Percentiles rank a stretch among this genome's conserved stretches.
Conservation (phyloP, 2,329 filamentous ascomycete genomes). For the Botrytis hyacinthi region DNA sequence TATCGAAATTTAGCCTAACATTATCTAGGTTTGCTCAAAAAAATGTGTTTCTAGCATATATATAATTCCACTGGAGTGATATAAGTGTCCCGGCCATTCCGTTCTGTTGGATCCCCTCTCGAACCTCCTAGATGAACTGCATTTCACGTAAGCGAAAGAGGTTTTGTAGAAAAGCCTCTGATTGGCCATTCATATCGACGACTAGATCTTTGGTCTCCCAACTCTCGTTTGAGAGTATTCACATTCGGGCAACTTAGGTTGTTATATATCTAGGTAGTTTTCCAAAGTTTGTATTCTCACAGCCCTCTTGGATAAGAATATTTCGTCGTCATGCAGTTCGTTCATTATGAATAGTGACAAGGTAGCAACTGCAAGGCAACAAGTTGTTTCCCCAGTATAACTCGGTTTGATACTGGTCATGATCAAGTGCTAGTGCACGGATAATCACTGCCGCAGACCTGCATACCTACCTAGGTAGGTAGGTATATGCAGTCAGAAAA, state of each 20-base stretch:
- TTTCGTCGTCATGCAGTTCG: too few relatives aligned
- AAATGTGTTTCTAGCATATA: neutral
- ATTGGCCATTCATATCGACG: neutral
- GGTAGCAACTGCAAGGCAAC: neutral
- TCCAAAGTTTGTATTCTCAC: neutral
- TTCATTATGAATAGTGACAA: neutral
- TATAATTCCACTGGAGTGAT: neutral
- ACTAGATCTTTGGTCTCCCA: too few relatives aligned
- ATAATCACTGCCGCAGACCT: neutral
- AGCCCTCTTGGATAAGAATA: too few relatives aligned
- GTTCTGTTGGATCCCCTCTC: neutral
- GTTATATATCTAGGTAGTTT: neutral
- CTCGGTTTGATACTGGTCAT: neutral
- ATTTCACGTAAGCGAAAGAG: neutral
- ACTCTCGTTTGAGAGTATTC: neutral
- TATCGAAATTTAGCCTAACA: neutral
- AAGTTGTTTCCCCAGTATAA: neutral
- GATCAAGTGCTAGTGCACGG: neutral
- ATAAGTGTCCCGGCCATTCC: neutral
- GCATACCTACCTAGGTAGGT: neutral
- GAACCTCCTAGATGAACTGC: neutral
- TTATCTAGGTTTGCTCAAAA: neutral
- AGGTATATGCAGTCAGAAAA: neutral
- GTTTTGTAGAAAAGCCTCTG: accelerated
- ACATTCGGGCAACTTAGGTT: neutral